These are phyloP conservation scores for Dissophora globulifera DNA, from an alignment of 192 early-diverging fungal species.

Conservation along the genomic window DNA sequence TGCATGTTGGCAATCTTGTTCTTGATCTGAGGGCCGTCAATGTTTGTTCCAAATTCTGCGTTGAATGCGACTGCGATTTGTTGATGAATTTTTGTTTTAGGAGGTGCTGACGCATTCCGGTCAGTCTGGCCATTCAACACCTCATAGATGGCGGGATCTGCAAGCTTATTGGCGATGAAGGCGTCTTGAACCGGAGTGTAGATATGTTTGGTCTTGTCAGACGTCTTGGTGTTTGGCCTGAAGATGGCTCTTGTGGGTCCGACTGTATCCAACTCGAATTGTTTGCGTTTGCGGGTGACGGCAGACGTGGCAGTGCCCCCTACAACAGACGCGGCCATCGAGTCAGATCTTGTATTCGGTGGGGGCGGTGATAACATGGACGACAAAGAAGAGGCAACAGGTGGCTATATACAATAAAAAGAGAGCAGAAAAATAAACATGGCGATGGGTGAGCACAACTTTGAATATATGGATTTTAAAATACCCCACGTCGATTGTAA, in stretches of 20 bases:
- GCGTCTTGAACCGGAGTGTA: neutral
- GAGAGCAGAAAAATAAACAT: too few relatives aligned
- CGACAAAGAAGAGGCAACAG: too few relatives aligned
- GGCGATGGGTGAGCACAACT: too few relatives aligned
- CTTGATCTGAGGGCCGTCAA: neutral
- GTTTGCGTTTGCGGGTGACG: neutral
- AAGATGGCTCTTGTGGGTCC: neutral
- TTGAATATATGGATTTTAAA: too few relatives aligned
- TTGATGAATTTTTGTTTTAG: neutral
- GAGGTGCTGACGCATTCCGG: neutral
- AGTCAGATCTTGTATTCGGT: too few relatives aligned
- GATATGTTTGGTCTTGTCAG: neutral
- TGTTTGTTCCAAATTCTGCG: neutral
- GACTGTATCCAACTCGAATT: neutral
- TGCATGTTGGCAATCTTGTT: constrained; percentile 1
- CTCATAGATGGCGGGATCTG: neutral
- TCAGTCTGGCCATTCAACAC: neutral
- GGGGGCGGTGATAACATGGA: neutral
- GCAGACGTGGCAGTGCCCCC: neutral
- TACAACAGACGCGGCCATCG: too few relatives aligned
- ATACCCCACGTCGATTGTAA: too few relatives aligned
- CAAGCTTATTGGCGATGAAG: neutral
- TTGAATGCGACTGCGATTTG: neutral
- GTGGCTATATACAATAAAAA: too few relatives aligned
- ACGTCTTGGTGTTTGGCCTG: neutral